Evolutionary conservation across 352 stramenopile species (phyloP), one percentile per base, ranked within the genome.

Genomic region (Phytophthora pini): DNA sequence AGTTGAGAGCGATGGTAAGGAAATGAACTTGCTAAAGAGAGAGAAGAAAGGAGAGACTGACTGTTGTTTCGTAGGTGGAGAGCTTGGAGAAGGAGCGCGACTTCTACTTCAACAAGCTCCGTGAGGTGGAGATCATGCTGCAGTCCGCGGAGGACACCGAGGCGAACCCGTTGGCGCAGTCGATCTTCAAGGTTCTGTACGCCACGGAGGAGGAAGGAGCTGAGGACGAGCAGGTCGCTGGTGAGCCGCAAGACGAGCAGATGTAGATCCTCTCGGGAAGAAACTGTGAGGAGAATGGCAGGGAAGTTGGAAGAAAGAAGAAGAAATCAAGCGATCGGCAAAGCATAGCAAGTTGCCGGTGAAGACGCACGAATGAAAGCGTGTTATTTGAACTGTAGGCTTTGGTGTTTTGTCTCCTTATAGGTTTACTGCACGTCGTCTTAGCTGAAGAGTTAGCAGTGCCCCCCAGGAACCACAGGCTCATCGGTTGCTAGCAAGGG

Each of bases 91-190:
- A 92, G 59, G 97, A 99, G 74, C 83, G 97, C 8, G 97, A 99
- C 65, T 99, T 99, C 72, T 99, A 99, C 77, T 99, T 99, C 76
- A 88, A 97, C 49, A 99, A 99, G 78, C 84, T 99, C 29, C 87
- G 97, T 47, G 92, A 98, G 63, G 94, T 99, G 51, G 98, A 99
- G 79, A 89, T 98, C 17, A 89, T 99, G 77, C 80, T 99, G 40
- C 88, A 96, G 61, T 66, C 75, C n/a, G 61, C 76, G 20, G 80
- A 90, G 39, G 82, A 89, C 45, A 54, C 36, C 10, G 84, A 93
- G 40, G 49, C 71, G 46, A 88, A 79, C 41, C 78, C 84, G 22
- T 44, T 93, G 31, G 84, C 72, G 4, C 85, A 92, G 65, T 55
- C 58, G n/a, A 75, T 96, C 41, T 94, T 94, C 67, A 90, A 96